Base-by-base conservation (phyloP, 1,139 yeast species). In the Pichia sp. region DNA sequence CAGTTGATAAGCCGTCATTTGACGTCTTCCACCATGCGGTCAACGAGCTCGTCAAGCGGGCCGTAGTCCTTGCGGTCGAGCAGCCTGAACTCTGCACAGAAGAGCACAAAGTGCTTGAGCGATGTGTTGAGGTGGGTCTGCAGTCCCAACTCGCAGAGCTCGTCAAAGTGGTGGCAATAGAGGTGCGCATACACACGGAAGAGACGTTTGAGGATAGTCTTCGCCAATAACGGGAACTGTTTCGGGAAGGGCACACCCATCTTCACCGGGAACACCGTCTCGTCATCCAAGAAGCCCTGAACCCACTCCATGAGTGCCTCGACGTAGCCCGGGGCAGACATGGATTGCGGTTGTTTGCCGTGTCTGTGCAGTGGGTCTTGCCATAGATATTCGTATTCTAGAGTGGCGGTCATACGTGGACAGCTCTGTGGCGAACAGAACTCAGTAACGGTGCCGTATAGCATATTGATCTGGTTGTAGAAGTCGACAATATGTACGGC, bases 151-250 rank as follows among this genome's bases (percentile, higher is more conserved):
- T 88, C 97, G 30, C 87, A 74, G 39, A 91, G 83, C 58, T 88
- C 96, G 57, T 87, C 95, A 61, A 91, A 91, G 59, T 91, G 99
- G 55, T 91, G 97, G 55, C 98, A 91, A 60, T 91, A 91, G 30
- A 91, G 85, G 62, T 91, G 99, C 3, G 98, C 97, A 56, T 93
- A 93, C n/a, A 91, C 87, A 56, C 99, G 72, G 59, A 88, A 91
- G 41, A 91, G 65, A 47, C 98, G 73, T 60, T 88, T 87, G 65
- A 88, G 75, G 33, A 91, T 85, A 16, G 94, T 88, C 54, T 78
- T 81, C 35, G 85, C 85, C 45, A 86, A 71, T 10, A 73, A 72
- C 17, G 78, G 81, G 54, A 81, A 85, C 46, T 74, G 82, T 14
- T 80, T 74, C 13, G 75, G 71, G 34, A 72, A 67, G 4, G 94